A percentile compares a stretch with the other conserved stretches of the same genome.
phyloP scores from a whole-genome alignment of 306 rosid species.

The Ziziphus jujuba region DNA sequence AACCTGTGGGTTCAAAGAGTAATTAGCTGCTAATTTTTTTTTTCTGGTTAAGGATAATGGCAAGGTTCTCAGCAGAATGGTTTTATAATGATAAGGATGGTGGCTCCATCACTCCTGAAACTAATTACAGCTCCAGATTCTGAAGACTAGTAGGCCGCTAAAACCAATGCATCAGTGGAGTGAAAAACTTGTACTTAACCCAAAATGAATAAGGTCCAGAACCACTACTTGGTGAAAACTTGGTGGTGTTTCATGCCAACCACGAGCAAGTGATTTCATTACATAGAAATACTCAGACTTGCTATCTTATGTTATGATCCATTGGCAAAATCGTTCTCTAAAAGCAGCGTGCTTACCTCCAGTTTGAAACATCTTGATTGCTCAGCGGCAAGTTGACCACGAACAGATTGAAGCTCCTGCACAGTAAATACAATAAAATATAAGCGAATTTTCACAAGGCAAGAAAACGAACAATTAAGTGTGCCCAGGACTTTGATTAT shows the following conservation, averaged over 20 bases:
- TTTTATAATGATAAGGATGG: neutral
- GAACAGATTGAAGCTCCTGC: conserved; percentile 97
- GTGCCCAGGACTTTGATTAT: neutral
- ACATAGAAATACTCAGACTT: neutral
- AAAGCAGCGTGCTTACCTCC: conserved; percentile 54
- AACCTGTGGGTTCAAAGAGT: conserved; percentile 53
- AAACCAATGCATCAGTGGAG: neutral
- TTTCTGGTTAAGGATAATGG: neutral
- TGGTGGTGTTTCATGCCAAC: neutral
- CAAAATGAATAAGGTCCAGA: neutral
- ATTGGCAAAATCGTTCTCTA: neutral
- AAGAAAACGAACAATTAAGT: neutral
- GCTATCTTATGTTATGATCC: neutral
- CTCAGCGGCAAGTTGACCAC: conserved; percentile 89
- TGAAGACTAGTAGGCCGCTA: no score
- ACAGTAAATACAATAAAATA: conserved; percentile 17
- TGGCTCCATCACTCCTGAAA: no score
- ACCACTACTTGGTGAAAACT: neutral
- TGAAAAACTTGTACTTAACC: no score
- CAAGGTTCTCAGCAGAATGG: neutral
- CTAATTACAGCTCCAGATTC: no score
- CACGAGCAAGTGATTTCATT: neutral
- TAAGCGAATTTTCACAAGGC: conserved; percentile 12
- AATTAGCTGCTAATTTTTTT: conserved; percentile 6
- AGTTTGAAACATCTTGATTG: conserved; percentile 97